phyloP scores from a whole-genome alignment of 352 stramenopile genomes.

The Globisporangium barbulae region DNA sequence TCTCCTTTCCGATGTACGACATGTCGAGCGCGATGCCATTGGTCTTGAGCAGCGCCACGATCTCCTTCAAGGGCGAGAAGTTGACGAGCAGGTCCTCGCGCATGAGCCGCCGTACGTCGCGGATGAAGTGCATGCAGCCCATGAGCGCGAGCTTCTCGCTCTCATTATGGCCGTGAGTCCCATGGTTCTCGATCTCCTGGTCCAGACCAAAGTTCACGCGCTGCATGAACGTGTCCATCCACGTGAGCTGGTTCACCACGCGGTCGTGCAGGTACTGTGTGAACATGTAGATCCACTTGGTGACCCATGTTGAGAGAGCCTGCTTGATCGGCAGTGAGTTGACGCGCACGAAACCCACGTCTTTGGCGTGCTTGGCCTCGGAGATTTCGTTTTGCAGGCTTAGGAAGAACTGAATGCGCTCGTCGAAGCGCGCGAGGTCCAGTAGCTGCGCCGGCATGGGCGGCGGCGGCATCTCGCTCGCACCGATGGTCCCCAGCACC shows the following conservation, averaged over 20 bases:
- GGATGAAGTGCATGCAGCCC: slow-evolving; percentile 87
- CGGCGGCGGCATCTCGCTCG: slow-evolving; percentile 24
- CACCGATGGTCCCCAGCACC: not conserved
- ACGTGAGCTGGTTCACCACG: slow-evolving; percentile 77
- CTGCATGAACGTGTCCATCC: slow-evolving; percentile 87
- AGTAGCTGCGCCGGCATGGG: slow-evolving; percentile 73
- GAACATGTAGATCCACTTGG: slow-evolving; percentile 95
- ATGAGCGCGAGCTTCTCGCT: slow-evolving; percentile 66
- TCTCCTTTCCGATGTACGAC: slow-evolving; percentile 81
- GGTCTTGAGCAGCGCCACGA: slow-evolving; percentile 78
- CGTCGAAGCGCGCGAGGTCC: slow-evolving; percentile 84
- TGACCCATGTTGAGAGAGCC: slow-evolving; percentile 91
- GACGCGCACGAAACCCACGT: slow-evolving; percentile 91
- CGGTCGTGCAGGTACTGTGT: slow-evolving; percentile 91
- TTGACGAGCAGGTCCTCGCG: slow-evolving; percentile 70
- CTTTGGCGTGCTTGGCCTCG: slow-evolving; percentile 78
- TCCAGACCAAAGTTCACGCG: slow-evolving; percentile 78
- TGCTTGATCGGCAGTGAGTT: slow-evolving; percentile 95
- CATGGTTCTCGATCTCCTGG: slow-evolving; percentile 35
- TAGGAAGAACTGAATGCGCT: slow-evolving; percentile 89
- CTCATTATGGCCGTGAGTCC: slow-evolving; percentile 34
- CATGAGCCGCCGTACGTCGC: slow-evolving; percentile 85
- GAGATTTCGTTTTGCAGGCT: slow-evolving; percentile 88
- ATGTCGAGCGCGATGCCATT: slow-evolving; percentile 90
- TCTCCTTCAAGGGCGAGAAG: slow-evolving; percentile 74